Conservation (phyloP, 23 red algal species). For the Gracilaria vermiculophylla region DNA sequence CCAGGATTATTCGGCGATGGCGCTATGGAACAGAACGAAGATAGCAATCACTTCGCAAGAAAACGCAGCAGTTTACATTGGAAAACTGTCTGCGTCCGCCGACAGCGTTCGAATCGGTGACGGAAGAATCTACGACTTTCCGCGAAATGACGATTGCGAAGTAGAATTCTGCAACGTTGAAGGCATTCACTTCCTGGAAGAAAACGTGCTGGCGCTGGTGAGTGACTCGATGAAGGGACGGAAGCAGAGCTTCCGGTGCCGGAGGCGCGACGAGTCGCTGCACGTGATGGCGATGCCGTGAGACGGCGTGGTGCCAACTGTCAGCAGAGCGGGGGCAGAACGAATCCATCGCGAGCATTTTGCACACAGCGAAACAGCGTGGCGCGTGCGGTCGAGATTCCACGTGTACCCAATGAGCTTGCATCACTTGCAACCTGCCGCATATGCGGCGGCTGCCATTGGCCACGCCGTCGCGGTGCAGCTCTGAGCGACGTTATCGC, state of each 20-base stretch:
- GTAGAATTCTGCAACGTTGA: slow-evolving; percentile 50
- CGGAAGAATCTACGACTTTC: slow-evolving; percentile 55
- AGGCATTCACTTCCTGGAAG: slow-evolving; percentile 28
- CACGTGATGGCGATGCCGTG: slow-evolving; percentile 31
- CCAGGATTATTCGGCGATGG: slow-evolving; percentile 55
- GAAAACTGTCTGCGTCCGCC: background rate
- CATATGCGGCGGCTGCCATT: background rate
- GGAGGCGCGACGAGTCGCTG: slow-evolving; percentile 12
- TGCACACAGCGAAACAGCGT: background rate
- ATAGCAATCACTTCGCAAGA: slow-evolving; percentile 50
- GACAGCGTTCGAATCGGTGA: background rate
- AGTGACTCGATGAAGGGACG: slow-evolving; percentile 58
- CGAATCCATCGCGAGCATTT: background rate
- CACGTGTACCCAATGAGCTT: slow-evolving; percentile 37
- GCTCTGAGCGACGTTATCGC: background rate
- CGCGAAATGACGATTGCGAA: slow-evolving; percentile 16
- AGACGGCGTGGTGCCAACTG: no score
- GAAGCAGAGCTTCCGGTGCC: slow-evolving; percentile 34
- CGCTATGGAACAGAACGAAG: background rate
- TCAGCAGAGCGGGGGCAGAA: background rate
- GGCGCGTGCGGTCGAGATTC: background rate
- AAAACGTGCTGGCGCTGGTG: slow-evolving; percentile 12
- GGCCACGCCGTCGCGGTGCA: background rate
- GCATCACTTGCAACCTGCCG: slow-evolving; percentile 46
- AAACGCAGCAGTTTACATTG: slow-evolving; percentile 54